Evolutionary conservation across 208 protist genomes (phyloP).

Genomic region (Trypanosoma cruzi): DNA sequence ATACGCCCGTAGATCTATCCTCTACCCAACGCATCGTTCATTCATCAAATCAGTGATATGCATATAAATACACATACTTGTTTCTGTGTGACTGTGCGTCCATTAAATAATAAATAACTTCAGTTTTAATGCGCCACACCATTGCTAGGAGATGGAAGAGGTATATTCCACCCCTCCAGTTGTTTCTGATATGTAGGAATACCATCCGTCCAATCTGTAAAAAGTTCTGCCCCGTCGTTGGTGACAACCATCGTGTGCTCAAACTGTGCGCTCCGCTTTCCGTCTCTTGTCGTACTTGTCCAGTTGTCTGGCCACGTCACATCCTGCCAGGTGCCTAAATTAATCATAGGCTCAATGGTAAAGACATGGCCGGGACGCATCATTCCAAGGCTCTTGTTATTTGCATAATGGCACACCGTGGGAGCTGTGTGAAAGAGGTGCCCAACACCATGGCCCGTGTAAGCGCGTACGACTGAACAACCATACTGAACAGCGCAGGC

Average conservation of each 20-base stretch:
- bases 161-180: slow-evolving; percentile 69
- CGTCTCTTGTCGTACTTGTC: slow-evolving; percentile 96
- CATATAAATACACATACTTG: neutral
- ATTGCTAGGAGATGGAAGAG: slow-evolving; percentile 11
- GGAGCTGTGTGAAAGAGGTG: slow-evolving; percentile 93
- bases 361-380: slow-evolving; percentile 96
- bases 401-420: slow-evolving; percentile 92
- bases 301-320: slow-evolving; percentile 96
- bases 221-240: slow-evolving; percentile 81
- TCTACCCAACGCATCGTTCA: neutral
- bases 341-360: slow-evolving; percentile 99
- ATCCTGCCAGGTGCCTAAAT: slow-evolving; percentile 92
- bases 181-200: slow-evolving; percentile 90
- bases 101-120: neutral
- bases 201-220: slow-evolving; percentile 87
- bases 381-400: slow-evolving; percentile 92
- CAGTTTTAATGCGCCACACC: neutral
- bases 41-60: neutral
- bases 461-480: slow-evolving; percentile 82
- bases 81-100: neutral
- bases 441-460: slow-evolving; percentile 95
- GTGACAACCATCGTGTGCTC: slow-evolving; percentile 98
- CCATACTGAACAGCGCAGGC: slow-evolving; percentile 59
- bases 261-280: slow-evolving; percentile 97
- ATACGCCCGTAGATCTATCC: neutral